These are phyloP conservation scores for Ceratobasidium sp. DNA, from an alignment of 1,284 basidiomycete genomes.

Conservation along the genomic window DNA sequence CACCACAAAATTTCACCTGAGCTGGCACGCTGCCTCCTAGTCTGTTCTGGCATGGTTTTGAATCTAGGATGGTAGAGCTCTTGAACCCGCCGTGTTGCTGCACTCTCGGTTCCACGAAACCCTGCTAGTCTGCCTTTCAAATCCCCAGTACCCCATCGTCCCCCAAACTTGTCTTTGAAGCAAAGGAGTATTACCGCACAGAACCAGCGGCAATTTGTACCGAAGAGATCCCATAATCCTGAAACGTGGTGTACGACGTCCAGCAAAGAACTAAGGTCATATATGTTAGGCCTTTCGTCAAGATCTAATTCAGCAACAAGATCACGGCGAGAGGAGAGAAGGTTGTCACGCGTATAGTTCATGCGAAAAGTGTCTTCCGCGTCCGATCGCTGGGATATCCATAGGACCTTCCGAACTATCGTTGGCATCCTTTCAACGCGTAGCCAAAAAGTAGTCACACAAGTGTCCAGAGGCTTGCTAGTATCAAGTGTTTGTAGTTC, in stretches of 20 bases:
- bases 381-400: neutral
- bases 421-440: neutral
- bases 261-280: neutral
- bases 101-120: neutral
- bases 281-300: neutral
- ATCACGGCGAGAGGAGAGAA: neutral
- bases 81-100: neutral
- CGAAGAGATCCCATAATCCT: neutral
- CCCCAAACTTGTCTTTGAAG: neutral
- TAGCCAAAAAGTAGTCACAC: neutral
- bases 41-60: neutral
- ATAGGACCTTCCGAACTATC: neutral
- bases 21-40: too few species aligned
- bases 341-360: neutral
- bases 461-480: neutral
- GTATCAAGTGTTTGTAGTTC: neutral
- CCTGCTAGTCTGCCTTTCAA: neutral
- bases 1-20: too few species aligned
- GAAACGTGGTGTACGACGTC: neutral
- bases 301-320: neutral
- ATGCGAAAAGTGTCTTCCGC: neutral
- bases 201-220: conserved; percentile 12
- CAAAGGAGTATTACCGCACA: neutral
- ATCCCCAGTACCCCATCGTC: neutral
- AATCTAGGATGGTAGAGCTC: conserved; percentile 4